Evolutionary conservation across 257 asterid species (phyloP), one percentile per base, ranked within the genome.

Genomic region (Cordia subcordata): DNA sequence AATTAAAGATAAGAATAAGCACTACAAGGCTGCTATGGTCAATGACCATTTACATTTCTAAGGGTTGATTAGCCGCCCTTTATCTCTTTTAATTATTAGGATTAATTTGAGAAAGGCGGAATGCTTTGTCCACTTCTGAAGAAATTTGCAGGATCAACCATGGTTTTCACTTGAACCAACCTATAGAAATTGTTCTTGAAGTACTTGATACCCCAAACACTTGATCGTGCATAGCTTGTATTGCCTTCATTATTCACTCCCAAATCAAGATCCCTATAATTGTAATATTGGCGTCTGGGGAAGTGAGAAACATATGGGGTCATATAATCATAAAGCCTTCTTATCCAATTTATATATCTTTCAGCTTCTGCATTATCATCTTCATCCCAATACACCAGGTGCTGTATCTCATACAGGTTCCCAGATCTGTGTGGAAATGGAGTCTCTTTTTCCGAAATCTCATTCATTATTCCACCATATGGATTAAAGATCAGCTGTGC

Each of bases 341-440:
- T 79, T 1, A 72, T 56, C 84, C 84, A 79, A 59, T 60, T 55
- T 45, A 75, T 55, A 47, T 71, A 61, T 27, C 37, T 68, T 46
- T 27, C 35, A 27, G 53, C 59, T 14, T 59, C 23, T 22, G 56
- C 47, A 44, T 78, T 62, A 3, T 55, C 67, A 10, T 69, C 45
- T 45, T 66, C 16, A 35, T 42, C 57, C 79, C 81, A 72, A 47
- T 55, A 69, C 5, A 37, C 79, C 51, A 63, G 45, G 32, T 75
- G 70, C 54, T 79, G 77, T 35, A 75, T 79, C 53, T 72, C 72
- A 57, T 64, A 75, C 18, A 79, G 8, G 17, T 69, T 79, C 32
- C 79, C 81, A 66, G 59, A 66, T 55, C 84, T 72, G 37, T 79
- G 79, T 1, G 84, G 81, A 42, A 59, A 79, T 19, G 85, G 68